phyloP scores from a whole-genome alignment of 306 rosid genomes.

The Pyrus communis region DNA sequence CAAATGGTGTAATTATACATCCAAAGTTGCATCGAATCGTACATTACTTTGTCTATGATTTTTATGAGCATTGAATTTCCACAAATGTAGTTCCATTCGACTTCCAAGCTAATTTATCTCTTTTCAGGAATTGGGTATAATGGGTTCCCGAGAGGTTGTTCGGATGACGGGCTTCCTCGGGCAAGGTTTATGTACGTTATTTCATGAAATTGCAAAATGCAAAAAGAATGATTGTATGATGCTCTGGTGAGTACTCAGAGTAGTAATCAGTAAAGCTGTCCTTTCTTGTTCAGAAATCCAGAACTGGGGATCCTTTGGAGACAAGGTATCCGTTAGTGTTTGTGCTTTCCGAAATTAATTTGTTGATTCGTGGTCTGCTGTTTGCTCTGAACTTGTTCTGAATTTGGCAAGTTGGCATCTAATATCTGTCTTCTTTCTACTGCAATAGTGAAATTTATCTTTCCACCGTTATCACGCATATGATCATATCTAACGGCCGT shows the following conservation, averaged over 20 bases:
- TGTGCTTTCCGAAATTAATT: not conserved
- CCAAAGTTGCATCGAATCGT: not conserved
- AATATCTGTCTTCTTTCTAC: not conserved
- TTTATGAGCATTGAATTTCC: not conserved
- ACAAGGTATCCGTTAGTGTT: constrained; percentile 86
- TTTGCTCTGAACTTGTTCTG: not conserved
- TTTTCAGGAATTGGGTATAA: constrained; percentile 82
- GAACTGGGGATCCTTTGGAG: constrained; percentile 72
- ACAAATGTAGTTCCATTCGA: not conserved
- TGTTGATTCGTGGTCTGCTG: not conserved
- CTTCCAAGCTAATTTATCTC: constrained; percentile 5
- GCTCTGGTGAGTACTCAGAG: not conserved
- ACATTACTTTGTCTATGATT: not conserved
- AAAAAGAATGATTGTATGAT: not conserved
- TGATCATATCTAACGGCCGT: not conserved
- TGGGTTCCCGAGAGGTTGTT: constrained; percentile 95
- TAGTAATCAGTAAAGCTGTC: not conserved
- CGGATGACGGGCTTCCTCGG: constrained; percentile 93
- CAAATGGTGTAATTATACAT: not conserved
- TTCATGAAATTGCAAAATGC: not conserved
- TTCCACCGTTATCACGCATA: not conserved
- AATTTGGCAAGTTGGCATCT: not conserved
- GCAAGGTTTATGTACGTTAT: constrained; percentile 57
- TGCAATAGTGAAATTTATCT: not conserved
- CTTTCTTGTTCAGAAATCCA: constrained; percentile 62